These are phyloP conservation scores for Amylostereum areolatum DNA, from an alignment of 1,284 basidiomycete species.

Conservation along the genomic window DNA sequence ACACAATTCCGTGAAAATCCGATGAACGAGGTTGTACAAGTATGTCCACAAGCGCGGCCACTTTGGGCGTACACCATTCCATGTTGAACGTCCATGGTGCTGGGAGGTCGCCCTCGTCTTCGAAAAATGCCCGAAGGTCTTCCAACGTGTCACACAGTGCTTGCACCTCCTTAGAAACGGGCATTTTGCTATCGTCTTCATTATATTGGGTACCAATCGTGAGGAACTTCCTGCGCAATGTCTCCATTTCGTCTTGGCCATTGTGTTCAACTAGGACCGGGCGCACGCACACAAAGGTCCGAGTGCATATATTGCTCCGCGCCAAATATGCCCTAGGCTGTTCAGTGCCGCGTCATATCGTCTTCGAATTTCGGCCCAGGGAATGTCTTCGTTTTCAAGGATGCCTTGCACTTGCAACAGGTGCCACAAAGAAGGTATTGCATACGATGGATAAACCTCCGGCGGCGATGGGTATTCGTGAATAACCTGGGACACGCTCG, in stretches of 20 bases:
- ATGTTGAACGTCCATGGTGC: slow-evolving; percentile 32
- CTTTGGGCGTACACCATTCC: slow-evolving; percentile 68
- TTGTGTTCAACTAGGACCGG: slow-evolving; percentile 29
- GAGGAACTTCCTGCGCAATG: slow-evolving; percentile 9
- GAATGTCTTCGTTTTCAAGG: slow-evolving; percentile 37
- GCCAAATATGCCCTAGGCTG: slow-evolving; percentile 45
- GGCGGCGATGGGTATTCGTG: slow-evolving; percentile 49
- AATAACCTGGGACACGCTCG: slow-evolving; percentile 37
- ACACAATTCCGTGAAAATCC: slow-evolving; percentile 74
- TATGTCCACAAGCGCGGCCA: slow-evolving; percentile 53
- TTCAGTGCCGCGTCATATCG: slow-evolving; percentile 55
- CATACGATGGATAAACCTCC: slow-evolving; percentile 43
- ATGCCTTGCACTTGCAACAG: slow-evolving; percentile 42
- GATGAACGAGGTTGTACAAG: slow-evolving; percentile 48
- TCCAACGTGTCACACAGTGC: slow-evolving; percentile 34
- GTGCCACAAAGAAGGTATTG: slow-evolving; percentile 47
- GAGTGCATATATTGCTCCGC: slow-evolving; percentile 57
- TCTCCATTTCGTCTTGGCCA: slow-evolving; percentile 37
- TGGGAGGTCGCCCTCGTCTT: slow-evolving; percentile 30
- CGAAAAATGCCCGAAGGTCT: slow-evolving; percentile 48
- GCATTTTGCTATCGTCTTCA: not conserved
- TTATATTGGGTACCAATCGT: slow-evolving; percentile 1
- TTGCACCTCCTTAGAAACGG: slow-evolving; percentile 6
- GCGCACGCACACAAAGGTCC: slow-evolving; percentile 48
- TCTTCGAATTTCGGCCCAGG: slow-evolving; percentile 49